Evolutionary conservation across 371 early-diverging fungal species (phyloP).

Genomic region (Dichotomocladium elegans): DNA sequence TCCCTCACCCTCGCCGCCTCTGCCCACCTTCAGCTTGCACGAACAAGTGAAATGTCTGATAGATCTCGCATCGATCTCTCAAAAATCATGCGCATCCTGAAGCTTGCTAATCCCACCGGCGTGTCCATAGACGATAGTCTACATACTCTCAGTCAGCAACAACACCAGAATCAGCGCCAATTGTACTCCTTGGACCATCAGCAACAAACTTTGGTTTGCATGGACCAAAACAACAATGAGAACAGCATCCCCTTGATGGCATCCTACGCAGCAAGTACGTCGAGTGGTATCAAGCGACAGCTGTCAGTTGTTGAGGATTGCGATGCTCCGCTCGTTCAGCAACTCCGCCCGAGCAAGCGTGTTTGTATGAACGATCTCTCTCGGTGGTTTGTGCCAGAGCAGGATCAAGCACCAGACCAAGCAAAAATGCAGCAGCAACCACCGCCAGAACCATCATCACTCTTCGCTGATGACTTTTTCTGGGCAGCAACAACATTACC

Average conservation of each 20-base stretch:
- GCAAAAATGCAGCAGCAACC: background rate
- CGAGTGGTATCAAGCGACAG: background rate
- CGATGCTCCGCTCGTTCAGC: background rate
- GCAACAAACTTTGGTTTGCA: background rate
- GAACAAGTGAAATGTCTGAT: background rate
- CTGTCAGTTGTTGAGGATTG: background rate
- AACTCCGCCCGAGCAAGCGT: background rate
- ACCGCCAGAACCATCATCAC: background rate
- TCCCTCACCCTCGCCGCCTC: constrained; percentile 8
- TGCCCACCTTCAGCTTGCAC: background rate
- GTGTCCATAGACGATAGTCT: background rate
- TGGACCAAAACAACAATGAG: background rate
- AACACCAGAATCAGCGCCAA: too few relatives aligned
- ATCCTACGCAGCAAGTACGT: background rate
- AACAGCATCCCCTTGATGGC: background rate
- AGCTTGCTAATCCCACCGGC: background rate
- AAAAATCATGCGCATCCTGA: background rate
- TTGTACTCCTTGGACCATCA: too few relatives aligned
- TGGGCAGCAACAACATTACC: background rate
- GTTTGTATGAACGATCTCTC: constrained; percentile 4
- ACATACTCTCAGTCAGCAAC: background rate
- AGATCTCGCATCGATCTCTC: background rate
- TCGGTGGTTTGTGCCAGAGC: constrained; percentile 12
- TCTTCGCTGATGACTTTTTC: too few relatives aligned
- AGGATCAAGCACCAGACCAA: background rate